Conservation (phyloP, 352 stramenopile species). For the Globisporangium cystogenes region DNA sequence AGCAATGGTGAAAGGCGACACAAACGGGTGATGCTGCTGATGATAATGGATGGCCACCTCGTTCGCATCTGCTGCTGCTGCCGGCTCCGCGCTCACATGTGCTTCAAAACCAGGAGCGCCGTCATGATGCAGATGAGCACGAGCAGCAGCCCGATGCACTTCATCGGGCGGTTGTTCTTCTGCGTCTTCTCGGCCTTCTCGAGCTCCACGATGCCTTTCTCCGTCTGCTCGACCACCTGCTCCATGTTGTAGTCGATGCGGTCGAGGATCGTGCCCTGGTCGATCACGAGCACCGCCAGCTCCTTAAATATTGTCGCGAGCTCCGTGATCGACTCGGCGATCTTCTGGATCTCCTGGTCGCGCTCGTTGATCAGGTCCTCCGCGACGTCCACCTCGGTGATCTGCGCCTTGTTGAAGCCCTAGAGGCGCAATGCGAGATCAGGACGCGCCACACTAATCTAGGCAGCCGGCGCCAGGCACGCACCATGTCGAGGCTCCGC, state of each 20-base stretch:
- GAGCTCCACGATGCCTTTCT: conserved; percentile 97
- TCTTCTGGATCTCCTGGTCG: conserved; percentile 96
- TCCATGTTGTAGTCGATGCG: conserved; percentile 99
- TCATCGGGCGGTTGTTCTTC: conserved; percentile 96
- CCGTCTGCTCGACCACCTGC: conserved; percentile 98
- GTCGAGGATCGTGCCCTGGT: conserved; percentile 99
- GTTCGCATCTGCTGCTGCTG: too few species aligned
- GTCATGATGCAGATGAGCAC: conserved; percentile 93
- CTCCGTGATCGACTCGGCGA: conserved; percentile 99
- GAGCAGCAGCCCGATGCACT: conserved; percentile 91
- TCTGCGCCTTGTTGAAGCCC: conserved; percentile 93
- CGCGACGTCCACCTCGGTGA: conserved; percentile 96
- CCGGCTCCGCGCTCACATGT: conserved; percentile 46
- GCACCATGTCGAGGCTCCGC: conserved; percentile 46
- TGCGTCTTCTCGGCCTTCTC: conserved; percentile 98
- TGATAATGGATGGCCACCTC: too few species aligned
- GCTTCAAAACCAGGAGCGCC: conserved; percentile 88
- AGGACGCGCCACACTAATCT: background rate
- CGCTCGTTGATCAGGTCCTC: conserved; percentile 93
- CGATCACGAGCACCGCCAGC: conserved; percentile 98
- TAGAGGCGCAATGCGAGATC: conserved; percentile 23
- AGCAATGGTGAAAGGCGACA: too few species aligned
- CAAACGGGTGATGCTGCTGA: too few species aligned
- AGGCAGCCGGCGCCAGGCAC: background rate
- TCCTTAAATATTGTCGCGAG: conserved; percentile 99